Percentiles rank a stretch among this genome's conserved stretches.
These are phyloP conservation scores for Talaromyces rugulosus DNA, from an alignment of 2,329 filamentous ascomycete genomes.

Conservation along the genomic window DNA sequence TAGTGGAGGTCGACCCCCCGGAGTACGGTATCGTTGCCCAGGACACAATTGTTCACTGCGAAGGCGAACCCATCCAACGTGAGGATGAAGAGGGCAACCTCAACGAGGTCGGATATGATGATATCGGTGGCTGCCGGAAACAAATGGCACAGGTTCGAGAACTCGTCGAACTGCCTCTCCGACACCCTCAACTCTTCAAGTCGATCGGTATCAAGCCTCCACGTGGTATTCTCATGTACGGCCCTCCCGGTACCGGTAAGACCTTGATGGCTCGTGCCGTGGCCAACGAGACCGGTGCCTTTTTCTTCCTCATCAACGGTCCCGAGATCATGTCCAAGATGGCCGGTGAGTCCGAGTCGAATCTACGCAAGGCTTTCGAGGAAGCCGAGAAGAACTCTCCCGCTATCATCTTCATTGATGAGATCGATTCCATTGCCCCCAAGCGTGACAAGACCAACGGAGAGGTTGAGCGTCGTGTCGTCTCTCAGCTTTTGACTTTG, in stretches of 20 bases:
- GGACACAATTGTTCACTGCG: slow-evolving; percentile 98
- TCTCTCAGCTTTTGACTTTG: slow-evolving; percentile 98
- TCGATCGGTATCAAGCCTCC: slow-evolving; percentile 99
- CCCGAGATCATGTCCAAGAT: slow-evolving; percentile 98
- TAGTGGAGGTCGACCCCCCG: slow-evolving; percentile 95
- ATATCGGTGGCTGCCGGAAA: slow-evolving; percentile 98
- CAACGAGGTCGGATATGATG: slow-evolving; percentile 98
- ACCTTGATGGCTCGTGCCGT: slow-evolving; percentile 99
- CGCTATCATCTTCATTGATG: slow-evolving; percentile 97
- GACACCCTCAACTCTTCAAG: slow-evolving; percentile 99
- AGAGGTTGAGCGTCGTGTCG: slow-evolving; percentile 97
- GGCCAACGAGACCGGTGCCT: slow-evolving; percentile 97
- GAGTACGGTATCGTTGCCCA: slow-evolving; percentile 99
- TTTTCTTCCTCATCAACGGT: slow-evolving; percentile 99
- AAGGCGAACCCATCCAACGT: slow-evolving; percentile 93
- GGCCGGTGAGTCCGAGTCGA: slow-evolving; percentile 99
- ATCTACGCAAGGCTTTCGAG: slow-evolving; percentile 99
- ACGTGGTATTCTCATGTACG: slow-evolving; percentile 99
- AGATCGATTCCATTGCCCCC: slow-evolving; percentile 98
- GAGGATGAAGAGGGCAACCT: slow-evolving; percentile 99
- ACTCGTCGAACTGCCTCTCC: slow-evolving; percentile 92
- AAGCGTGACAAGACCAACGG: slow-evolving; percentile 95
- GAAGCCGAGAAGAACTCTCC: slow-evolving; percentile 97
- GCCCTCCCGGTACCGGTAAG: slow-evolving; percentile 99
- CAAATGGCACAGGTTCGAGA: slow-evolving; percentile 99